phyloP scores from a whole-genome alignment of 257 asterid genomes.

The Ocimum tenuiflorum region DNA sequence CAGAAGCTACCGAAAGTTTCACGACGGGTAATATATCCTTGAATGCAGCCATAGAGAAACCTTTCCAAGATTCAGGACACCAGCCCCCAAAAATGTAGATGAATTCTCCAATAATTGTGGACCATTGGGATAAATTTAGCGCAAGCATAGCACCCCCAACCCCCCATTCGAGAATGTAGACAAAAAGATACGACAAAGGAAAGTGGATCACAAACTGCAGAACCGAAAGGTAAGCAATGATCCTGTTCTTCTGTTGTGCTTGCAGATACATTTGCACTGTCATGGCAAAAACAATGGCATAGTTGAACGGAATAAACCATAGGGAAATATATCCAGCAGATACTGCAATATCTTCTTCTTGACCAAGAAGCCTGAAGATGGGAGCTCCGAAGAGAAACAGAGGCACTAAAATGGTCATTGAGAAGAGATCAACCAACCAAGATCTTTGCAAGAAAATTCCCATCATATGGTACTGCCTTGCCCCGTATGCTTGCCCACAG shows the following conservation, averaged over 20 bases:
- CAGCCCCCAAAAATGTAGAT: constrained; percentile 74
- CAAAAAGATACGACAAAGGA: constrained; percentile 70
- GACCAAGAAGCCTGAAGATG: constrained; percentile 67
- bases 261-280: constrained; percentile 86
- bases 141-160: constrained; percentile 76
- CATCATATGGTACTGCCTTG: constrained; percentile 87
- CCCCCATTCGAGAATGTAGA: constrained; percentile 43
- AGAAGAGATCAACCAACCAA: constrained; percentile 69
- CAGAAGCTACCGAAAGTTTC: constrained; percentile 75
- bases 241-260: constrained; percentile 81
- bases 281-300: constrained; percentile 58
- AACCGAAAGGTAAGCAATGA: constrained; percentile 58
- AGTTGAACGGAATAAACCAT: constrained; percentile 74
- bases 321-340: constrained; percentile 65
- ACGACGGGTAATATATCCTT: constrained; percentile 74
- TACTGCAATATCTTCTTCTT: constrained; percentile 41
- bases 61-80: constrained; percentile 79
- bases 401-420: constrained; percentile 58
- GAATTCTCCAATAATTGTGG: constrained; percentile 58
- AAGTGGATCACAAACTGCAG: constrained; percentile 50
- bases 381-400: constrained; percentile 50
- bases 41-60: constrained; percentile 55
- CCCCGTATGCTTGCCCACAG: constrained; percentile 92
- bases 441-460: constrained; percentile 89
- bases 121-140: constrained; percentile 53